Conservation (phyloP, 2,329 filamentous ascomycete genomes). For the Colletotrichum eleusines region DNA sequence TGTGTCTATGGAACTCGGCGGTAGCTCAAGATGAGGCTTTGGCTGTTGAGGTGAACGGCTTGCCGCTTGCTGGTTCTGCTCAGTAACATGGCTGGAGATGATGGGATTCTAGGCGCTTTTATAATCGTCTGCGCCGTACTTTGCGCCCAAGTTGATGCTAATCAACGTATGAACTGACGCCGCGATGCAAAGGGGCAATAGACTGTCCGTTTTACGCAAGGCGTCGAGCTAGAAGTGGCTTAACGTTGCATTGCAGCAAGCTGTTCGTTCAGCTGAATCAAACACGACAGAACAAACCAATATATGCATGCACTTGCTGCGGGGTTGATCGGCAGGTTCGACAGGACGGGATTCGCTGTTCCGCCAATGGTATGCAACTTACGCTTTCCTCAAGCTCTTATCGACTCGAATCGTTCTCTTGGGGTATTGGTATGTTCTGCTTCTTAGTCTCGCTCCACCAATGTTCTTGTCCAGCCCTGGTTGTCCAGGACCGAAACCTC, state of each 20-base stretch:
- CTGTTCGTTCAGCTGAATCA: neutral
- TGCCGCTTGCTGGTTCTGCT: neutral
- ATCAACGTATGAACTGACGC: neutral
- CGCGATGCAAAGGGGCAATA: neutral
- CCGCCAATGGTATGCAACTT: neutral
- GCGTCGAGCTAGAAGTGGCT: neutral
- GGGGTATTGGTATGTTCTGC: neutral
- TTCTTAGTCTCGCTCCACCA: neutral
- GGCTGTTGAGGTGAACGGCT: neutral
- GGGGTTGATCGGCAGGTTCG: neutral
- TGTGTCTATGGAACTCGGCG: neutral
- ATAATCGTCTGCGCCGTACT: neutral
- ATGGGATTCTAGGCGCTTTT: neutral
- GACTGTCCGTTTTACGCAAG: constrained; percentile 2
- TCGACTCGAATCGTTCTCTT: neutral
- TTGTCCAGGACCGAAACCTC: neutral
- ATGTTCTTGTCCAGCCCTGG: neutral
- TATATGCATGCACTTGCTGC: neutral
- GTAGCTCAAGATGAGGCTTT: neutral
- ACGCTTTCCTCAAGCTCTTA: neutral
- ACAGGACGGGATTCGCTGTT: neutral
- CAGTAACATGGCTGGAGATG: neutral
- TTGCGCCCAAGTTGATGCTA: neutral
- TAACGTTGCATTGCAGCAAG: neutral
- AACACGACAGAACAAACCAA: neutral